phyloP scores from a whole-genome alignment of 2,329 filamentous ascomycete species.

The Kalmusia sp. region DNA sequence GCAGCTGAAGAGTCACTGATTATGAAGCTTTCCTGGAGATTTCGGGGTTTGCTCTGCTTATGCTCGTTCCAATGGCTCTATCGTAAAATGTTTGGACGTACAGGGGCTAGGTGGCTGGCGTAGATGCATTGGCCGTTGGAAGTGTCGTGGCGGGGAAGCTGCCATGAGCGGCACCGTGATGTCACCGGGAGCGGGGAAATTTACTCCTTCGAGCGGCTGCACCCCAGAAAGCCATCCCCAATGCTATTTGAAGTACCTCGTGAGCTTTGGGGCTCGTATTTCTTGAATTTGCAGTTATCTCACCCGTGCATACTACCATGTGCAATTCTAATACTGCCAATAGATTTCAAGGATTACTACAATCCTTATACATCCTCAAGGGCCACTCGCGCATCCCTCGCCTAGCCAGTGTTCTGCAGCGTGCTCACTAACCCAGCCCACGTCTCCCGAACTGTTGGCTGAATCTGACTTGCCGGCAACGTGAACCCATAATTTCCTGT shows the following conservation, averaged over 20 bases:
- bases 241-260: too few species aligned
- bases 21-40: background rate
- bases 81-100: background rate
- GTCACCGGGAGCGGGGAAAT: conserved; percentile 4
- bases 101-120: background rate
- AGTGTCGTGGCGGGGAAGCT: background rate
- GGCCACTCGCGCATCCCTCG: background rate
- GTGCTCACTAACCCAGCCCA: conserved; percentile 50
- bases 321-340: too few species aligned
- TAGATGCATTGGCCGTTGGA: background rate
- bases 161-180: background rate
- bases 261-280: too few species aligned
- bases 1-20: background rate
- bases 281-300: too few species aligned
- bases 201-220: background rate
- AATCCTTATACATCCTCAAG: background rate
- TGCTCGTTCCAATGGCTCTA: background rate
- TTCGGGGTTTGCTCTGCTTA: background rate
- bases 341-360: too few species aligned
- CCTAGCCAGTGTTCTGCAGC: conserved; percentile 27
- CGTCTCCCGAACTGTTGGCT: conserved; percentile 55
- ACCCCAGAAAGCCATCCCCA: too few species aligned
- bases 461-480: conserved; percentile 57
- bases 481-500: conserved; percentile 57
- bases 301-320: too few species aligned